These are phyloP conservation scores for Pelargonium australe DNA, from an alignment of 441 rosid genomes.

Conservation along the genomic window DNA sequence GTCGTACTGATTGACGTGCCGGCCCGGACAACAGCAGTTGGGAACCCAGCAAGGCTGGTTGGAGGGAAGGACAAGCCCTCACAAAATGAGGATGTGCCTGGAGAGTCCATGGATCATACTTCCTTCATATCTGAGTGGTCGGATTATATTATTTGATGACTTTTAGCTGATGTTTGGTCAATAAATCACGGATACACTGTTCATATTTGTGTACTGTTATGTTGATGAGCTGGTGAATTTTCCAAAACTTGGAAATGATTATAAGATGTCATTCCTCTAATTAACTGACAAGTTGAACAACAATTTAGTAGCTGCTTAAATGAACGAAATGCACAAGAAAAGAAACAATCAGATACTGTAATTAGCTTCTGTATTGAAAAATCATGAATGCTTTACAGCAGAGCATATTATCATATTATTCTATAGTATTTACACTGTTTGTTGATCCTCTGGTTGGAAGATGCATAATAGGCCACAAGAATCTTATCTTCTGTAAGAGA, in stretches of 20 bases:
- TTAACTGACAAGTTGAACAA: too few species aligned
- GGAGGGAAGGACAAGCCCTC: constrained; percentile 76
- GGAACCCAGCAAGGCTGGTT: constrained; percentile 86
- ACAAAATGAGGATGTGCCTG: constrained; percentile 63
- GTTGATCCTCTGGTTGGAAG: background rate
- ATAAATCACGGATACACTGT: too few species aligned
- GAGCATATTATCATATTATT: background rate
- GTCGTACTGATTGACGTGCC: constrained; percentile 84
- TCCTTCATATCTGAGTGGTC: constrained; percentile 89
- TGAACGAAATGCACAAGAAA: background rate
- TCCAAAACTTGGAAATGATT: too few species aligned
- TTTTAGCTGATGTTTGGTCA: background rate
- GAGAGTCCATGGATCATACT: constrained; percentile 96
- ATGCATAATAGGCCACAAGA: background rate
- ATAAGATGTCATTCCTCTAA: too few species aligned
- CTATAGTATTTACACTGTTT: background rate
- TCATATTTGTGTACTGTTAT: too few species aligned
- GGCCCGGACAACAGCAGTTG: constrained; percentile 66
- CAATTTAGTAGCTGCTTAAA: too few species aligned
- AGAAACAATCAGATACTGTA: background rate
- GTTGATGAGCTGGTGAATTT: too few species aligned
- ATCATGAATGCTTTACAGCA: background rate
- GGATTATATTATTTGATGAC: constrained; percentile 64
- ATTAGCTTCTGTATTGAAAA: too few species aligned
- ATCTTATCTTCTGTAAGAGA: background rate